Evolutionary conservation across 1,284 basidiomycete genomes (phyloP).

Genomic region (Pseudozyma sp.): DNA sequence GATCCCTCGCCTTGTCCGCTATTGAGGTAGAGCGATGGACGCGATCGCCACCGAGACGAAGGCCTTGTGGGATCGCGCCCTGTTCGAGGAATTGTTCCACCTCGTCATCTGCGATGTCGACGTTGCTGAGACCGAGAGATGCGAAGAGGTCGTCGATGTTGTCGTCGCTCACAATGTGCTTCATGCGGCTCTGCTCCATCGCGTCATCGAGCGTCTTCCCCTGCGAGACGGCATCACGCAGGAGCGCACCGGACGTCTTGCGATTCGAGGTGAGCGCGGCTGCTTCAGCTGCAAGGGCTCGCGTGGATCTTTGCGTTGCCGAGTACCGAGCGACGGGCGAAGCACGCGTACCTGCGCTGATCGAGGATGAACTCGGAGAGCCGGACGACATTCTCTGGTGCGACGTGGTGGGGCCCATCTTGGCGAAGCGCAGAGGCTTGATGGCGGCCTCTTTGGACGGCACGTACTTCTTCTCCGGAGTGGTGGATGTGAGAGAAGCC

Average conservation of each 20-base stretch:
- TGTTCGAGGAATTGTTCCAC: constrained; percentile 60
- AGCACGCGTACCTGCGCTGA: constrained; percentile 16
- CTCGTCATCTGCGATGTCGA: constrained; percentile 59
- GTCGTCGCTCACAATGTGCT: constrained; percentile 49
- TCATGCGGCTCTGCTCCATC: constrained; percentile 44
- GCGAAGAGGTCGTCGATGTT: constrained; percentile 63
- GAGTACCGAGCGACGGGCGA: constrained; percentile 46
- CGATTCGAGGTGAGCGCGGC: constrained; percentile 48
- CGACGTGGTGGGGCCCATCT: constrained; percentile 48
- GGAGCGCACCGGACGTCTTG: constrained; percentile 43
- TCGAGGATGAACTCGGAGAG: constrained; percentile 19
- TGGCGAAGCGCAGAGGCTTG: constrained; percentile 59
- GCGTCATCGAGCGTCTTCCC: constrained; percentile 52
- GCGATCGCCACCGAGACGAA: constrained; percentile 44
- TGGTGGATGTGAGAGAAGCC: constrained; percentile 7
- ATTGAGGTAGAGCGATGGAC: constrained; percentile 34
- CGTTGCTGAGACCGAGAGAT: constrained; percentile 58
- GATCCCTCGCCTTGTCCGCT: constrained; percentile 56
- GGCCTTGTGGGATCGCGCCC: constrained; percentile 55
- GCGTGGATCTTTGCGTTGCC: constrained; percentile 43
- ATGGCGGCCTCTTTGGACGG: constrained; percentile 52
- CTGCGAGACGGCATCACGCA: constrained; percentile 49
- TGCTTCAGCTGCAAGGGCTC: constrained; percentile 59
- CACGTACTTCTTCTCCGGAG: constrained; percentile 36
- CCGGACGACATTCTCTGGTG: constrained; percentile 21